Evolutionary conservation across 2,329 filamentous ascomycete genomes (phyloP).

Genomic region (Albifimbria verrucaria): DNA sequence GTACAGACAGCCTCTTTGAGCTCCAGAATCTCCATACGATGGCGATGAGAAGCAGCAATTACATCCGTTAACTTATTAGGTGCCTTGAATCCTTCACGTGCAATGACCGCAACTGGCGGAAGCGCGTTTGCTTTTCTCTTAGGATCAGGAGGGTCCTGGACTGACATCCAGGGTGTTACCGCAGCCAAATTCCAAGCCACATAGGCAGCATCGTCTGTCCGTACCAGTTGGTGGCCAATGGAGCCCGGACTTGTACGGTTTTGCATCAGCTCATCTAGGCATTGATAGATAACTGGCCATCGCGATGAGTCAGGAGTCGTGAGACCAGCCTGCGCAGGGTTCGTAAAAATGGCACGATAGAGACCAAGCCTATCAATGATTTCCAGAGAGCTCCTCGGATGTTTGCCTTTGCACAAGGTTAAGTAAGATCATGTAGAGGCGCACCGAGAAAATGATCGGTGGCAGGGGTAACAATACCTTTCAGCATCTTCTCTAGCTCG

Average conservation of each 20-base stretch:
- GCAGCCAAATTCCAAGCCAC: constrained; percentile 75
- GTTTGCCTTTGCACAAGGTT: constrained; percentile 40
- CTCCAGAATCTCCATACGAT: constrained; percentile 59
- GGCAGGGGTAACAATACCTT: constrained; percentile 41
- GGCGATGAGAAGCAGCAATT: constrained; percentile 60
- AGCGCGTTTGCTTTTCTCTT: constrained; percentile 49
- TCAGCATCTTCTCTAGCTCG: constrained; percentile 89
- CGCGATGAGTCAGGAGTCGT: constrained; percentile 53
- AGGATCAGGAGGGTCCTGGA: constrained; percentile 36
- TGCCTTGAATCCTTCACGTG: constrained; percentile 74
- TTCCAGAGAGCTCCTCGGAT: constrained; percentile 59
- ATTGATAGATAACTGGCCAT: constrained; percentile 64
- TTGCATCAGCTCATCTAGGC: constrained; percentile 49
- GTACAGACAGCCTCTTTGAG: constrained; percentile 55
- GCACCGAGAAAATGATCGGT: neutral
- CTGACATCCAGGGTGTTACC: constrained; percentile 67
- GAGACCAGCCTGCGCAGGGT: constrained; percentile 54
- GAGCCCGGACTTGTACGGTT: constrained; percentile 40
- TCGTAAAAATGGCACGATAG: constrained; percentile 71
- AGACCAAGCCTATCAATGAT: constrained; percentile 65
- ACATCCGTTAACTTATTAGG: constrained; percentile 73
- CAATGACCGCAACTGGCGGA: constrained; percentile 49
- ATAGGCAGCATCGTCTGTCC: constrained; percentile 63
- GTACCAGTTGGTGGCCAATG: constrained; percentile 54
- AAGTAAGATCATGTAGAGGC: neutral